phyloP scores from a whole-genome alignment of 208 protist genomes.

The Herpetomonas muscarum region DNA sequence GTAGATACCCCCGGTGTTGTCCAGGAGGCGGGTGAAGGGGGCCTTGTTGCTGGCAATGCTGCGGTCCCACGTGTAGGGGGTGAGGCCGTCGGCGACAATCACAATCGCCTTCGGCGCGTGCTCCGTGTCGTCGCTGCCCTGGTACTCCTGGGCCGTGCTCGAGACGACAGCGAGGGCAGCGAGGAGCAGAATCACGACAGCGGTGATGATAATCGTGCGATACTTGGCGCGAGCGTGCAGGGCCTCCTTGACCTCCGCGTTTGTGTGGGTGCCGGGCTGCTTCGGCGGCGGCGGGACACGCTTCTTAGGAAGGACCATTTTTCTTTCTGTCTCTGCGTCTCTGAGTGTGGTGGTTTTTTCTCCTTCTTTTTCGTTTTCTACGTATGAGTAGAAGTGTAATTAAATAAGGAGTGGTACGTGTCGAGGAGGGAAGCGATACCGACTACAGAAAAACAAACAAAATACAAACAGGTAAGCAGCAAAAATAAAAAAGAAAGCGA shows the following conservation, averaged over 20 bases:
- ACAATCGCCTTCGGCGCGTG: slow-evolving; percentile 39
- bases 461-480: neutral
- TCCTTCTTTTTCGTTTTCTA: slow-evolving; percentile 8
- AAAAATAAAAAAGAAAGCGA: slow-evolving; percentile 8
- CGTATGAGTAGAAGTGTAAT: neutral
- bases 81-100: slow-evolving; percentile 43
- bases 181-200: slow-evolving; percentile 64
- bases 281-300: slow-evolving; percentile 34
- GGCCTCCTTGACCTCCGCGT: slow-evolving; percentile 63
- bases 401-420: neutral
- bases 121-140: slow-evolving; percentile 12
- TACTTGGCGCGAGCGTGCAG: slow-evolving; percentile 57
- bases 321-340: neutral
- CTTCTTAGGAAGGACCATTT: slow-evolving; percentile 23
- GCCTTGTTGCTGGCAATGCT: slow-evolving; percentile 63
- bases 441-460: neutral
- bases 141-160: slow-evolving; percentile 35
- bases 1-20: slow-evolving; percentile 28
- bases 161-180: slow-evolving; percentile 55
- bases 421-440: neutral
- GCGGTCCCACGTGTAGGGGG: slow-evolving; percentile 17
- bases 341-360: neutral
- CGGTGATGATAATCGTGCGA: slow-evolving; percentile 51
- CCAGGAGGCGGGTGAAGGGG: slow-evolving; percentile 50
- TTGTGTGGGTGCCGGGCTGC: slow-evolving; percentile 61